Evolutionary conservation across 1,284 basidiomycete species (phyloP).

Genomic region (Ganoderma lingzhi): DNA sequence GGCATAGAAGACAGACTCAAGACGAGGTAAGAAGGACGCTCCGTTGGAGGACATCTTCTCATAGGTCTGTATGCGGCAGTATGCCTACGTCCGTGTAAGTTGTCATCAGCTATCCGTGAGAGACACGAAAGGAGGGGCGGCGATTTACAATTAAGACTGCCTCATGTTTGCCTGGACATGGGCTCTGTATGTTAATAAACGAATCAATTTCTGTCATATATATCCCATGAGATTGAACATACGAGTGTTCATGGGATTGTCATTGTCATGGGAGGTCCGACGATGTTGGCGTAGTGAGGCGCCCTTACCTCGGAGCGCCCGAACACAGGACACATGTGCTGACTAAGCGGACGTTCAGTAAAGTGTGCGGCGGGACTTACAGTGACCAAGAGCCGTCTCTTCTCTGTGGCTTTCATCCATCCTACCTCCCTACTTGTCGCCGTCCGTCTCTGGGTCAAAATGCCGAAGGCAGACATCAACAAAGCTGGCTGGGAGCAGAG

Average conservation of each 20-base stretch:
- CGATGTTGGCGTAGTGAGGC: neutral
- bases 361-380: too few species aligned
- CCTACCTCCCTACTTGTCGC: neutral
- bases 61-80: neutral
- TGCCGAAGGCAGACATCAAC: conserved; percentile 85
- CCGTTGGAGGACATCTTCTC: conserved; percentile 56
- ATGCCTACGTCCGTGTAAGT: neutral
- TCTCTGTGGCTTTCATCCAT: neutral
- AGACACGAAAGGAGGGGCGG: too few species aligned
- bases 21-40: conserved; percentile 79
- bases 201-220: too few species aligned
- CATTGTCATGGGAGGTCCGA: too few species aligned
- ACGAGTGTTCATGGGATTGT: neutral
- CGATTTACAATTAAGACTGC: neutral
- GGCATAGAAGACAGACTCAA: conserved; percentile 89
- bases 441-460: conserved; percentile 5
- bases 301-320: neutral
- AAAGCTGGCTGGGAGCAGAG: conserved; percentile 93
- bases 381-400: neutral
- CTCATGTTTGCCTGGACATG: too few species aligned
- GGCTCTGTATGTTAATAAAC: neutral
- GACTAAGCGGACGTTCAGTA: conserved; percentile 20
- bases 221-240: neutral
- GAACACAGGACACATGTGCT: neutral
- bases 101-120: neutral